Evolutionary conservation across 305 asterid species (phyloP).

Genomic region (Rubia tinctorum): DNA sequence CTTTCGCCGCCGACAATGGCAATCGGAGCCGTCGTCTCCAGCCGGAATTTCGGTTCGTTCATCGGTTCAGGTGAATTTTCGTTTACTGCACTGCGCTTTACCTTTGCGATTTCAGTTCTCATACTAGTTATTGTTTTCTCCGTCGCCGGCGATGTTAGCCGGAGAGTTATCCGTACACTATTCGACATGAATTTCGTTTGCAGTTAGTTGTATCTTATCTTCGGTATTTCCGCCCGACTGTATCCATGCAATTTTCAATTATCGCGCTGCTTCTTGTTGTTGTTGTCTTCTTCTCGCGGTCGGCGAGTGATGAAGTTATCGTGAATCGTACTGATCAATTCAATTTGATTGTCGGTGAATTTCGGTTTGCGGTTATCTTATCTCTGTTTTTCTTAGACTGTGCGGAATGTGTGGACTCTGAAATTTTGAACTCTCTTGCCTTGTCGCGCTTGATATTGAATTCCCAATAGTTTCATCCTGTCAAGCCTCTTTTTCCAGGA

Average conservation of each 20-base stretch:
- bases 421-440: background rate
- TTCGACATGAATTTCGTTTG: too few relatives aligned
- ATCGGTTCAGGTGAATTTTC: constrained; percentile 37
- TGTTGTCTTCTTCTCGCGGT: background rate
- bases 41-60: constrained; percentile 66
- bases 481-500: constrained; percentile 35
- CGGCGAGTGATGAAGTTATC: background rate
- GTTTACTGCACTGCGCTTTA: background rate
- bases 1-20: constrained; percentile 49
- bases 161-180: background rate
- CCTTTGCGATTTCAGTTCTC: background rate
- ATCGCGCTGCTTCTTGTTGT: background rate
- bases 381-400: background rate
- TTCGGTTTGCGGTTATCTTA: background rate
- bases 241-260: constrained; percentile 1
- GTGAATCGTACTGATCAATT: background rate
- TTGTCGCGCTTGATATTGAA: background rate
- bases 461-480: background rate
- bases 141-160: background rate
- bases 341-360: background rate
- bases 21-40: constrained; percentile 69
- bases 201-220: background rate
- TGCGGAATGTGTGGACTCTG: background rate
- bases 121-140: background rate
- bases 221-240: background rate